phyloP scores from a whole-genome alignment of 108 stramenopile genomes.

The Fragilaria crotonensis region DNA sequence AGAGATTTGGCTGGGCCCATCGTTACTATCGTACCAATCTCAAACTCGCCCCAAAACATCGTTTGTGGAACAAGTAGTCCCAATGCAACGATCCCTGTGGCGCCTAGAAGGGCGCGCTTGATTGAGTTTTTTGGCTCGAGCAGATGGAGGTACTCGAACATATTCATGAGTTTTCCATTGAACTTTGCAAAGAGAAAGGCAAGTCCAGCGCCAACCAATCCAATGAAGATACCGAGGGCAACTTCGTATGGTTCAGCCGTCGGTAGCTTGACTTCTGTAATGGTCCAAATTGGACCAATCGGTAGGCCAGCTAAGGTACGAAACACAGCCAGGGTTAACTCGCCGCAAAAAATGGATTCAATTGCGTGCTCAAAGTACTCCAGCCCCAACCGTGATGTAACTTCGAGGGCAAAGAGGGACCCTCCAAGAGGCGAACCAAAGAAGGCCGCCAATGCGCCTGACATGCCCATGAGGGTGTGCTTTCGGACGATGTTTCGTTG shows the following conservation, averaged over 20 bases:
- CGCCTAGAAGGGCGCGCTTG: slow-evolving; percentile 40
- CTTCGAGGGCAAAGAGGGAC: slow-evolving; percentile 51
- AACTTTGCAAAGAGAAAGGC: slow-evolving; percentile 45
- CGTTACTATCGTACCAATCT: slow-evolving; percentile 40
- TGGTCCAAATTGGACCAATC: slow-evolving; percentile 43
- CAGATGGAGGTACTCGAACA: slow-evolving; percentile 26
- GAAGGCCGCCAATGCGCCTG: slow-evolving; percentile 58
- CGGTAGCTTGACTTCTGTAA: slow-evolving; percentile 9
- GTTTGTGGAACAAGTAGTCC: slow-evolving; percentile 58
- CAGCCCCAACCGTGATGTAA: slow-evolving; percentile 49
- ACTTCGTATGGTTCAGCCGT: slow-evolving; percentile 28
- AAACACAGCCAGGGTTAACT: slow-evolving; percentile 48
- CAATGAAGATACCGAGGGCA: slow-evolving; percentile 29
- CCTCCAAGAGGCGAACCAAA: slow-evolving; percentile 61
- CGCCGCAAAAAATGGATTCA: slow-evolving; percentile 52
- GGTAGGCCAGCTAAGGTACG: slow-evolving; percentile 36
- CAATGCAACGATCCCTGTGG: slow-evolving; percentile 22
- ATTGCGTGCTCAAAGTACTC: slow-evolving; percentile 66
- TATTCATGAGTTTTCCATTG: slow-evolving; percentile 35
- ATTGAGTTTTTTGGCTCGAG: slow-evolving; percentile 41
- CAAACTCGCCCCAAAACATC: slow-evolving; percentile 64
- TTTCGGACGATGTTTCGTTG: slow-evolving; percentile 45
- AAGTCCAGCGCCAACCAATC: slow-evolving; percentile 45
- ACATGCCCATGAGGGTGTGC: slow-evolving; percentile 53
- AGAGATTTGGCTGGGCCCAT: slow-evolving; percentile 39